Conservation (phyloP, 2,329 filamentous ascomycete genomes). For the Bipolaris oryzae region DNA sequence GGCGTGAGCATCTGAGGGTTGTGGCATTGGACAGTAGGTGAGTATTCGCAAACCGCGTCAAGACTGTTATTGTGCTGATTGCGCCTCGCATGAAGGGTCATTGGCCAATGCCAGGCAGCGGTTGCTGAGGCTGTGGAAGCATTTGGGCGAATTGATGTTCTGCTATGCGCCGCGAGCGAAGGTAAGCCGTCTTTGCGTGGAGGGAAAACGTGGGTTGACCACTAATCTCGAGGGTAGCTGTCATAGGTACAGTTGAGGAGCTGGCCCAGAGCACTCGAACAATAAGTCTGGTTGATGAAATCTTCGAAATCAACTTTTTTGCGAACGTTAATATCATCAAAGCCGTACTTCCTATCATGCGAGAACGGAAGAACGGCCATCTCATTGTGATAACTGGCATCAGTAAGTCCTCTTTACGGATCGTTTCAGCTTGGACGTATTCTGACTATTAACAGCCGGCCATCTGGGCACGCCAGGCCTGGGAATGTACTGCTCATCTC, state of each 20-base stretch:
- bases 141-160: conserved; percentile 87
- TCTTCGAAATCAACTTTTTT: conserved; percentile 95
- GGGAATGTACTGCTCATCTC: conserved; percentile 87
- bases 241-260: conserved; percentile 92
- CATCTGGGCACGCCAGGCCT: conserved; percentile 93
- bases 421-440: not conserved
- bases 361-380: conserved; percentile 82
- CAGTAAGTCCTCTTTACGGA: conserved; percentile 52
- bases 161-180: conserved; percentile 89
- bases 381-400: conserved; percentile 89
- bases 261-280: conserved; percentile 74
- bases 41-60: conserved; percentile 15
- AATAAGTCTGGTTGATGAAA: conserved; percentile 80
- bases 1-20: conserved; percentile 76
- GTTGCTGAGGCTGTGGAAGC: conserved; percentile 83
- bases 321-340: conserved; percentile 96
- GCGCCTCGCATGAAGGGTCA: conserved; percentile 51
- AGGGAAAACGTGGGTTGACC: not conserved
- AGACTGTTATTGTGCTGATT: not conserved
- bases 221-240: conserved; percentile 57
- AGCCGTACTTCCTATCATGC: conserved; percentile 78
- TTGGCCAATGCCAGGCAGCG: conserved; percentile 79
- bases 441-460: conserved; percentile 60
- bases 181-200: conserved; percentile 54
- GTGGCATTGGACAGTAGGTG: conserved; percentile 64